Base-by-base conservation (phyloP, 805 yeast species). In the Saccharomycopsis synnaedendra region DNA sequence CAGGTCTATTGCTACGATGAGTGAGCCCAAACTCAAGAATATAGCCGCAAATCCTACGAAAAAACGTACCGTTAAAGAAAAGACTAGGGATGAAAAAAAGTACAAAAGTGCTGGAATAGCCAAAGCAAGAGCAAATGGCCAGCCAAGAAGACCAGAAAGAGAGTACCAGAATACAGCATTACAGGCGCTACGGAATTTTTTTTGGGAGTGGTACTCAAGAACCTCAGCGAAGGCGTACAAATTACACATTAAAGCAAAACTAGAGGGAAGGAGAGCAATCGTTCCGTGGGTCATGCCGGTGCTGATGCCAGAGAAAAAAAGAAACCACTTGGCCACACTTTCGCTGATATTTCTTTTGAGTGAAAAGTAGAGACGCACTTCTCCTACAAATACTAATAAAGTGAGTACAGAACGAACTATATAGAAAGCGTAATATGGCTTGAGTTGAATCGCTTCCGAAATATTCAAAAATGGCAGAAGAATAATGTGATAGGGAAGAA, bases 241-340 rank as follows among this genome's bases (percentile, higher is more conserved):
- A 30, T 65, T 64, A 53, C 76, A 67, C 19, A 71, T 63, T 75
- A 83, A 73, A 1, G 90, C 89, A 57, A 85, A 76, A 0, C 88
- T 70, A 6, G 95, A 84, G 2, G 97, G 97, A 30, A 90, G 67
- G 39, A 85, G 70, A n/a, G 93, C 82, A 1, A 85, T 82, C 4
- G 95, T 74, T 1, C 96, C 93, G 62, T 87, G 96, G 39, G 84
- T 77, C 82, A 87, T 79, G 1, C 96, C 97, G 0, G 96, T 82
- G 8, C 82, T 72, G 27, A 79, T 61, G 4, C 78, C 62, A 34
- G 78, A 74, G 54, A 81, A 75, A n/a, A 82, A 56, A 30, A 84
- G 56, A 66, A 79, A 88, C 74, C 81, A 72, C 45, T 65, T 67
- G 1, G 85, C 80, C 8, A 75, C 63, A 43, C 62, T 56, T 36